Evolutionary conservation across 495 filamentous ascomycete genomes (phyloP), one percentile per base, ranked within the genome.

Genomic region (Xylaria flabelliformis): DNA sequence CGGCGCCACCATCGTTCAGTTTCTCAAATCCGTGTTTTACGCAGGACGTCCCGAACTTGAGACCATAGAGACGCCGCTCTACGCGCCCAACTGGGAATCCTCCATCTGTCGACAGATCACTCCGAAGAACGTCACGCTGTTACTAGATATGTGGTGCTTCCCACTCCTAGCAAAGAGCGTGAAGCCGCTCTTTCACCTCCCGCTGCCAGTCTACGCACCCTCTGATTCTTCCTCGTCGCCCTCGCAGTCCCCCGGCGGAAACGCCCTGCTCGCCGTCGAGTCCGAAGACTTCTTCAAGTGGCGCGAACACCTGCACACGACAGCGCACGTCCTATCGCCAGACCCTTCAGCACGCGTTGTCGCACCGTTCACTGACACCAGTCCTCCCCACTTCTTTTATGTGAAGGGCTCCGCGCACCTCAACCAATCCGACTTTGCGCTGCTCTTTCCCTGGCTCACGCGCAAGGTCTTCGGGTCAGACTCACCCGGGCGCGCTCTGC

Each of bases 121-220:
- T 0, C 82, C 88, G 1, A 71, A 82, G 12, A 89, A 86, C 19
- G 85, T 91, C 0, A 79, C 89, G 0, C 81, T 92, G 34, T 80
- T 95, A 0, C 86, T 95, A 17, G 93, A 95, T 73, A 85, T 92
- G 75, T 95, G 93, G 93, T 86, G 86, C 59, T 80, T 94, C 44
- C 91, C 92, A 0, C 82, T 94, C 10, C 82, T 87, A 6, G 85
- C 88, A 8, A 81, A 80, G 4, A 75, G 84, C 6, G 89, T 89
- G 2, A 73, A 77, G 3, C 83, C 86, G 74, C 87, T 94, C 44
- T 90, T 85, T 82, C 83, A 85, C 29, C 83, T 88, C 12, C 92
- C 92, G 0, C 82, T 97, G 24, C 92, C 93, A 1, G 85, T 86
- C 58, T 91, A 94, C 77, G 80, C 80, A 8, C 67, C 73, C 7